phyloP scores from a whole-genome alignment of 2,329 filamentous ascomycete species.

The Cercospora sesami region DNA sequence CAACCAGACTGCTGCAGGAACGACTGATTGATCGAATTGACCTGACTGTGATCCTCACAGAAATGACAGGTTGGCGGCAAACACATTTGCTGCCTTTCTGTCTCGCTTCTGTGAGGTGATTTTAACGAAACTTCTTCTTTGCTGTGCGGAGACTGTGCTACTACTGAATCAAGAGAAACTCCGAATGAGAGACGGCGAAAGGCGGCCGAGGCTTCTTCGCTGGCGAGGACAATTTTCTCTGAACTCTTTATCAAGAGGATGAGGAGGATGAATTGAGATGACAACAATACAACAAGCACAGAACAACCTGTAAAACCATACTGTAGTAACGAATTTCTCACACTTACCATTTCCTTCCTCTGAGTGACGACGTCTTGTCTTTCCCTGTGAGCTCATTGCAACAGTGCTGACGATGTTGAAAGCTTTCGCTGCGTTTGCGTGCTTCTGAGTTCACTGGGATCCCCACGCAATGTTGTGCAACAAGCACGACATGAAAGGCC shows the following conservation, averaged over 20 bases:
- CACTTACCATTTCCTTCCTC: not conserved
- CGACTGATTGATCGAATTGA: conserved; percentile 2
- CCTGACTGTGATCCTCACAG: not conserved
- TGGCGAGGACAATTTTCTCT: conserved; percentile 18
- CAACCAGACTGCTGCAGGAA: conserved; percentile 13
- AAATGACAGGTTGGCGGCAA: not conserved
- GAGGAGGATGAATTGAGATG: conserved; percentile 7
- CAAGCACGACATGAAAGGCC: not conserved
- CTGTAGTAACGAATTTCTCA: conserved; percentile 5
- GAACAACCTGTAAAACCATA: conserved; percentile 7
- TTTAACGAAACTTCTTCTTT: conserved; percentile 10
- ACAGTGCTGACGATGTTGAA: not conserved
- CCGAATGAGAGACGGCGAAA: not conserved
- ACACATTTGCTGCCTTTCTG: not conserved
- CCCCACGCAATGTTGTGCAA: not conserved
- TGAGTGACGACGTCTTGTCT: not conserved
- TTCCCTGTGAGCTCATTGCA: not conserved
- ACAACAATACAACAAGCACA: conserved; percentile 6
- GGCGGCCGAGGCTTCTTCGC: conserved; percentile 15
- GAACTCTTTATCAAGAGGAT: not conserved
- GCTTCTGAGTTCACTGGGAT: not conserved
- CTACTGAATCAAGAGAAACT: not conserved
- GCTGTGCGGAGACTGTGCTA: conserved; percentile 9
- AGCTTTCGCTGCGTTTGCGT: not conserved
- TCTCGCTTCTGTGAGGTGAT: not conserved